Evolutionary conservation across 495 filamentous ascomycete species (phyloP), one percentile per base, ranked within the genome.

Genomic region (Hypomontagnella monticulosa): DNA sequence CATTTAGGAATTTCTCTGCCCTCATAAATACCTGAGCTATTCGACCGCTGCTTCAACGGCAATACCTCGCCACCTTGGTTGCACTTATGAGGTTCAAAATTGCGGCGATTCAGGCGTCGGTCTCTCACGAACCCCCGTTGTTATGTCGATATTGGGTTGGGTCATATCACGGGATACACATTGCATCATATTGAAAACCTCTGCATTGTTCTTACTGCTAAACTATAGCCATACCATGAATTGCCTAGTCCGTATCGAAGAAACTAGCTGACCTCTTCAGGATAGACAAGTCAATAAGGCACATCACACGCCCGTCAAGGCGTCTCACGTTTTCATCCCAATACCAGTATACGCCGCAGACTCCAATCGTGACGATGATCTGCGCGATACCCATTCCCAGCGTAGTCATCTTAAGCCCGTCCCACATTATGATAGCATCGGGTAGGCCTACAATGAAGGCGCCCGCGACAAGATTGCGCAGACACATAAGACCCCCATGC

Each of bases 251-350:
- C n/a, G 69, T 65, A 52, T 81, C 79, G 61, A 83, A 83, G 54
- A 80, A 80, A 42, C 79, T 81, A 38, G 70, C 76, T 10, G 50
- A 67, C 47, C 71, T 69, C 71, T 76, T 78, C 42, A 78, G 23
- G 37, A 74, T 73, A 5, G 74, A 71, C 66, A 80, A 60, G 46
- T 79, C 74, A 12, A 76, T 78, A 16, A 79, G 61, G 11, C 74
- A 67, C 79, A 83, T 78, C 1, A 79, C 71, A 59, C 63, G 33
- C 4, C 79, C 80, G 60, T 83, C 79, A 42, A 75, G 66, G 20
- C 71, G 33, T 51, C 72, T 53, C 1, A 81, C 57, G 33, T 66
- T 51, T 69, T 80, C 74, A 8, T 70, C 78, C 50, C 63, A 75
- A 23, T 77, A 58, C 72, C 77, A 79, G 69, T 78, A 80, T 8